Base-by-base conservation (phyloP, 2,329 filamentous ascomycete genomes). In the Zalaria sp. region DNA sequence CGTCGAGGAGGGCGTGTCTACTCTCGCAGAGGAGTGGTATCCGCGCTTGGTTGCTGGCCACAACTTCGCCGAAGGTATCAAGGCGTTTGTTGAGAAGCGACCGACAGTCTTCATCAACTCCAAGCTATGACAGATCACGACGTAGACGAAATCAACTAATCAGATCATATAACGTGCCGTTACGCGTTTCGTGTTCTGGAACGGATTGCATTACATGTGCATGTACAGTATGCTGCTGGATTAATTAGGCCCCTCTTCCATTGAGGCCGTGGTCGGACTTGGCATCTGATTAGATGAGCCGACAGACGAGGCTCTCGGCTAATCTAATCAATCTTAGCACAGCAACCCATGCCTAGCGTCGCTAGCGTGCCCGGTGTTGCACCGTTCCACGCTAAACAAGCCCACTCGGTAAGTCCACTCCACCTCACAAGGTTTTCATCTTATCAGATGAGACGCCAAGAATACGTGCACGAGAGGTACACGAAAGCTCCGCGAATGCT, bases 51-150 rank as follows among this genome's bases (percentile, higher is more conserved):
- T 47, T 66, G 28, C 58, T 29, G 63, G 67, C 0, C 63, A 68
- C 44, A 73, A 73, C 56, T 56, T 69, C n/a, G 53, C 60, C 10
- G 67, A 71, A 46, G 69, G 70, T 1, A 48, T 73, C 40, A 58
- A 54, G 44, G 71, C 72, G 4, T 76, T 75, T 60, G 62, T 63
- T 31, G 60, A 67, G 52, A 72, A 72, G 58, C 57, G 65, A 49
- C 57, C 62, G 48, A 69, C 70, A 11, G 51, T 62, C 26, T 73
- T 69, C 68, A 63, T 63, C 38, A 61, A 66, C 27, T 67, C 64
- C 1, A 71, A 71, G 52, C 46, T 74, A 44, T 69, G 56, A 44
- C 29, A 32, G 29, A 32, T 32, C 29, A 32, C 29, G 29, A 32
- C 2, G 29, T 32, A n/a, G 29, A 18, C 18, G n/a, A n/a, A n/a